Base-by-base conservation (phyloP, 2,329 filamentous ascomycete species). In the Fusarium napiforme region DNA sequence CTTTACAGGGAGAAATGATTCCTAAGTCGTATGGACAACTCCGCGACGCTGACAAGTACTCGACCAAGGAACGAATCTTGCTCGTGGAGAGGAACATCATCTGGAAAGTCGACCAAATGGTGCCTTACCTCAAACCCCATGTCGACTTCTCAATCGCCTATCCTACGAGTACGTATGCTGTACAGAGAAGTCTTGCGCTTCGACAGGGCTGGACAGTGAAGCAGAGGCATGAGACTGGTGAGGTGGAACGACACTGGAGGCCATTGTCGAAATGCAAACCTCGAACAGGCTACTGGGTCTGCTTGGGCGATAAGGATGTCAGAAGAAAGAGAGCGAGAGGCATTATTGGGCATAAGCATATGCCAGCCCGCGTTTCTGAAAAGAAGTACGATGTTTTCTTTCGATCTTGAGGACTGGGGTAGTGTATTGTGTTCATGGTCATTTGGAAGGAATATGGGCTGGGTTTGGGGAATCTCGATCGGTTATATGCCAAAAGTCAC, bases 201-300 rank as follows among this genome's bases (percentile, higher is more conserved):
- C 52, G 28, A 8, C 49, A 58, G 8, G 66, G 69, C 1, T 56
- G 55, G 39, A 32, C 19, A 9, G 73, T 76, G 30, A 72, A 76
- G 39, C 71, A 76, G 34, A 67, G 60, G 30, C 70, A 62, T 14
- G 32, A 53, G 36, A 59, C 64, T 4, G 62, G 64, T 9, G 63
- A 70, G 16, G 39, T 58, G 14, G 78, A 79, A 37, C 55, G 77
- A 28, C 66, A 73, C 52, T 79, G 76, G 77, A 62, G 76, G 23
- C 62, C 61, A 18, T 34, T 79, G 28, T 26, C 50, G 2, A 64
- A 46, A 26, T 64, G 64, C 14, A 15, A 34, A n/a, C 64, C 68
- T 8, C 60, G 70, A 18, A 53, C 46, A 2, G 78, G 78, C 9
- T 79, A 80, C 36, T 80, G 78, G 77, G 58, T 80, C 11, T 74